Percentiles rank a stretch among this genome's conserved stretches.
These are phyloP conservation scores for Blastobotrys buckinghamii DNA, from an alignment of 1,139 yeast genomes.

Conservation along the genomic window DNA sequence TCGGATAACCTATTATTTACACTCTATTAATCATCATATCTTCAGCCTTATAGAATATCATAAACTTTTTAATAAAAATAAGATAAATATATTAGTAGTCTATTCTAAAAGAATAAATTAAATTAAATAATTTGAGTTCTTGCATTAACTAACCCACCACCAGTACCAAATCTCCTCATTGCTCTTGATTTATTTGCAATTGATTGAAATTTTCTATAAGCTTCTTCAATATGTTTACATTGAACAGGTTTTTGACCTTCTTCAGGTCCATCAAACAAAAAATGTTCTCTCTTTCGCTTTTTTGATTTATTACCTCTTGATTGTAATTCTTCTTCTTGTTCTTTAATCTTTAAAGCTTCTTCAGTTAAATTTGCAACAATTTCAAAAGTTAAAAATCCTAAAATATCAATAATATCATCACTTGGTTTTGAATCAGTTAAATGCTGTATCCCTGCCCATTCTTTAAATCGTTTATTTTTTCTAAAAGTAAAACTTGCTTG, in stretches of 20 bases:
- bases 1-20: no score
- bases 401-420: slow-evolving; percentile 93
- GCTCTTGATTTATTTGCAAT: slow-evolving; percentile 59
- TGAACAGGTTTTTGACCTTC: slow-evolving; percentile 76
- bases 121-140: slow-evolving; percentile 32
- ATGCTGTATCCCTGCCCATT: slow-evolving; percentile 88
- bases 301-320: slow-evolving; percentile 27
- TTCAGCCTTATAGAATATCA: no score
- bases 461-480: slow-evolving; percentile 86
- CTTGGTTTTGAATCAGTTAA: slow-evolving; percentile 87
- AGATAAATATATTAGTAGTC: background rate
- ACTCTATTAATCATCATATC: no score
- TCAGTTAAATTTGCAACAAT: slow-evolving; percentile 93
- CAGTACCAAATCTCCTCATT: slow-evolving; percentile 50
- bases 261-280: slow-evolving; percentile 87
- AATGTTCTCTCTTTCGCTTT: slow-evolving; percentile 42
- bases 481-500: slow-evolving; percentile 96
- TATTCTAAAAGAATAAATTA: background rate
- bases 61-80: background rate
- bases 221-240: slow-evolving; percentile 84
- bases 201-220: slow-evolving; percentile 78
- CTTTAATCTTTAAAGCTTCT: slow-evolving; percentile 78
- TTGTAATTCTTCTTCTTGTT: slow-evolving; percentile 50
- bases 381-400: slow-evolving; percentile 93
- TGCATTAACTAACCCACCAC: slow-evolving; percentile 54